phyloP scores from a whole-genome alignment of 768 basidiomycete genomes.

The Tricholoma flavovirens region DNA sequence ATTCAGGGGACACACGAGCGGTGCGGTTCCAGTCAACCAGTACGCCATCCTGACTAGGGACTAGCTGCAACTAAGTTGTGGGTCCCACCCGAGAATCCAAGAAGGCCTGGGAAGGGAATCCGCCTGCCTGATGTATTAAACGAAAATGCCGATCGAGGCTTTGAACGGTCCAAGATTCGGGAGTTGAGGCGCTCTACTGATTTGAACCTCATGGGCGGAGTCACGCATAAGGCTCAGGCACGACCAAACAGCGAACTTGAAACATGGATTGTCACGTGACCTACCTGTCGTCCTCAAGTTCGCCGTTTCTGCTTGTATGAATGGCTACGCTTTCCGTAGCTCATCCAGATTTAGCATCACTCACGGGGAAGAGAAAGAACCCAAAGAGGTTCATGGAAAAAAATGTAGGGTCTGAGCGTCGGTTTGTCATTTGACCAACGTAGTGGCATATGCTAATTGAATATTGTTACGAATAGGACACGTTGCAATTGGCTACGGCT shows the following conservation, averaged over 20 bases:
- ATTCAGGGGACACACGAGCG: too few relatives aligned
- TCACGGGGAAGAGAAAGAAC: slow-evolving; percentile 21
- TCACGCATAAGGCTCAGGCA: too few relatives aligned
- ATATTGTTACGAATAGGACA: slow-evolving; percentile 31
- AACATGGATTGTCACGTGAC: too few relatives aligned
- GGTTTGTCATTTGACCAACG: not conserved
- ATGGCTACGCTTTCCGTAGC: not conserved
- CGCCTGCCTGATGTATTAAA: too few relatives aligned
- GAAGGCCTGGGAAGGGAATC: too few relatives aligned
- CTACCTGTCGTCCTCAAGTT: too few relatives aligned
- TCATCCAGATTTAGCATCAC: not conserved
- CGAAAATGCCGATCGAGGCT: too few relatives aligned
- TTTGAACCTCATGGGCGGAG: too few relatives aligned
- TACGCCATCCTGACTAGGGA: too few relatives aligned
- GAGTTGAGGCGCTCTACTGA: too few relatives aligned
- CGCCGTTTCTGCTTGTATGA: not conserved
- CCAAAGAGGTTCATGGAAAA: slow-evolving; percentile 32
- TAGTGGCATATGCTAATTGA: not conserved
- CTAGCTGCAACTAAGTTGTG: not conserved
- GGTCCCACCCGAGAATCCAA: not conserved
- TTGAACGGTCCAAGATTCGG: too few relatives aligned
- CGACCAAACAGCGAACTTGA: not conserved
- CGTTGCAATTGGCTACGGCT: slow-evolving; percentile 39
- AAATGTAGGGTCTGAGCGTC: slow-evolving; percentile 19
- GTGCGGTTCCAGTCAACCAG: too few relatives aligned